Percentiles rank a stretch among this genome's conserved stretches.
Conservation (phyloP, 805 yeast genomes). For the Yarrowia sp. region DNA sequence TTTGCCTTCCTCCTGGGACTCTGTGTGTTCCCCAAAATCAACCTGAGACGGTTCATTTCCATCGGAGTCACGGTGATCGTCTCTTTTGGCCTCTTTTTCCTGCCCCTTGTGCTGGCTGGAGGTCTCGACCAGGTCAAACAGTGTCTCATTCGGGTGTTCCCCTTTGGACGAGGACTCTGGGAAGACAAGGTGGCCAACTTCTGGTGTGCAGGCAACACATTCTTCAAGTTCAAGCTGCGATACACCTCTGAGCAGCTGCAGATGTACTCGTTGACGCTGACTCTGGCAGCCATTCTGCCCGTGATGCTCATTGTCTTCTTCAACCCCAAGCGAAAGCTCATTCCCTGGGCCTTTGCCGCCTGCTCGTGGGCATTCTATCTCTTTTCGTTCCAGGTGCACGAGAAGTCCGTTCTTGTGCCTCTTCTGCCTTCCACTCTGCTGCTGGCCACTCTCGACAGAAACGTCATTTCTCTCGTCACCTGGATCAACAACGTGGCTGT, state of each 20-base stretch:
- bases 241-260: slow-evolving; percentile 68
- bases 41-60: slow-evolving; percentile 62
- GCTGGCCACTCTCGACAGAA: slow-evolving; percentile 58
- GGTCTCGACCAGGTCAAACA: slow-evolving; percentile 61
- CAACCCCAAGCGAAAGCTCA: slow-evolving; percentile 58
- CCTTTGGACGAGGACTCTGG: slow-evolving; percentile 90
- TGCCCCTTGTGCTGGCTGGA: slow-evolving; percentile 61
- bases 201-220: slow-evolving; percentile 91
- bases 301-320: slow-evolving; percentile 59
- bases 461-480: slow-evolving; percentile 72
- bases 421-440: slow-evolving; percentile 81
- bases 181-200: slow-evolving; percentile 97
- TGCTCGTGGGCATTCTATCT: slow-evolving; percentile 87
- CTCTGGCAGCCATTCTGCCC: slow-evolving; percentile 60
- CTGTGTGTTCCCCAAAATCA: slow-evolving; percentile 55
- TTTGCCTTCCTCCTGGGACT: slow-evolving; percentile 77
- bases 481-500: slow-evolving; percentile 88
- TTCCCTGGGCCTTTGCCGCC: slow-evolving; percentile 78
- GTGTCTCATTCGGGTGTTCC: slow-evolving; percentile 75
- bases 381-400: slow-evolving; percentile 96
- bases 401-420: slow-evolving; percentile 88
- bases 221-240: slow-evolving; percentile 69
- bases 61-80: slow-evolving; percentile 69
- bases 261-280: slow-evolving; percentile 53
- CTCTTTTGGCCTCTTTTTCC: slow-evolving; percentile 59